These are phyloP conservation scores for Pulveroboletus sp. DNA, from an alignment of 768 basidiomycete genomes.

Conservation along the genomic window DNA sequence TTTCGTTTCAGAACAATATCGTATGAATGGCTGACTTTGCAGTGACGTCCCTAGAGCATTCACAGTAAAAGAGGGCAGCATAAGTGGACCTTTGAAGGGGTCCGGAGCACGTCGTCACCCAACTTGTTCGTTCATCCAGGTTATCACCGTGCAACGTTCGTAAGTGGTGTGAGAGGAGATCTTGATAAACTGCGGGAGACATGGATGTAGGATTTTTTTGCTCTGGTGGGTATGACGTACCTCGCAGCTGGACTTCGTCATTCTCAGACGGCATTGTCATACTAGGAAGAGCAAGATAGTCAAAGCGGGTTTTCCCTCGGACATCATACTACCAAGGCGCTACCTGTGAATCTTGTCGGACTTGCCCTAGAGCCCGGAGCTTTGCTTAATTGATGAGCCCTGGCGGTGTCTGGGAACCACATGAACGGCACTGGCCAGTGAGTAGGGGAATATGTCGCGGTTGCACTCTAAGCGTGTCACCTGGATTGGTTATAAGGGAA, in stretches of 20 bases:
- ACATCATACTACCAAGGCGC: too few relatives aligned
- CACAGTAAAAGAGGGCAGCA: slow-evolving; percentile 6
- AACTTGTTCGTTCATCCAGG: not conserved
- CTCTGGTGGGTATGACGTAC: not conserved
- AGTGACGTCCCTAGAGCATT: not conserved
- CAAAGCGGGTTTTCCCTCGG: too few relatives aligned
- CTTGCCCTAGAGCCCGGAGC: too few relatives aligned
- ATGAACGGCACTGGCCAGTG: too few relatives aligned
- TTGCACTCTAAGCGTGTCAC: too few relatives aligned
- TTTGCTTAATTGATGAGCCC: too few relatives aligned
- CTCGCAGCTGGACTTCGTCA: not conserved
- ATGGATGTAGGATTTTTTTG: not conserved
- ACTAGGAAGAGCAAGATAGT: too few relatives aligned
- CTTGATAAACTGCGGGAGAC: slow-evolving; percentile 3
- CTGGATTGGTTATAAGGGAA: too few relatives aligned
- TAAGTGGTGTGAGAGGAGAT: not conserved
- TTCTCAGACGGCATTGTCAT: not conserved
- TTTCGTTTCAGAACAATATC: not conserved
- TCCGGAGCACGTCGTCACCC: slow-evolving; percentile 5
- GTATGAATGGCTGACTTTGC: too few relatives aligned
- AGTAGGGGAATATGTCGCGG: too few relatives aligned
- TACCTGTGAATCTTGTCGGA: too few relatives aligned
- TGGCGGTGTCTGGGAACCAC: too few relatives aligned
- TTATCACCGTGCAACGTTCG: not conserved
- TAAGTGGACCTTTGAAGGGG: slow-evolving; percentile 7